Evolutionary conservation across 2,329 filamentous ascomycete genomes (phyloP).

Genomic region (Iodosphaeria phyllophila): DNA sequence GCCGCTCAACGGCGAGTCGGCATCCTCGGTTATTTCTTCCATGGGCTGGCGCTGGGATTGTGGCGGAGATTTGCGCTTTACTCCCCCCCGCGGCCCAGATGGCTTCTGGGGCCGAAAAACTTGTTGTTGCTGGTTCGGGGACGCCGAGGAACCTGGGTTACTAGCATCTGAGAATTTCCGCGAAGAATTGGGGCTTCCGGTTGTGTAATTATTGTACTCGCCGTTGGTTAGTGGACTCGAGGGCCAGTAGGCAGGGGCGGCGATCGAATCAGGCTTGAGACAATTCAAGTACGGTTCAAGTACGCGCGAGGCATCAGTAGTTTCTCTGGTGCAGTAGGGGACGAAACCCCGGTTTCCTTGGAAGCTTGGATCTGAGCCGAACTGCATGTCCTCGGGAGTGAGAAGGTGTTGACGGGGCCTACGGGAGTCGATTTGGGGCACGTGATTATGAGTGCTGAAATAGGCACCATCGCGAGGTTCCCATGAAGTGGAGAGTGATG

Average conservation of each 20-base stretch:
- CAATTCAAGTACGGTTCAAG: slow-evolving; percentile 36
- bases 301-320: slow-evolving; percentile 35
- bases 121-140: too few relatives aligned
- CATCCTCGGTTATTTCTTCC: slow-evolving; percentile 23
- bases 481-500: slow-evolving; percentile 13
- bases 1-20: slow-evolving; percentile 10
- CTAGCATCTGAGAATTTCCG: slow-evolving; percentile 18
- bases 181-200: slow-evolving; percentile 8
- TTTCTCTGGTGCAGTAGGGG: slow-evolving; percentile 35
- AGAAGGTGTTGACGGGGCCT: too few relatives aligned
- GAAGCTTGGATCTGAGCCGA: slow-evolving; percentile 53
- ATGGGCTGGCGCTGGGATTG: slow-evolving; percentile 35
- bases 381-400: slow-evolving; percentile 35
- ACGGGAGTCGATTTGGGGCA: slow-evolving; percentile 19
- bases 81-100: too few relatives aligned
- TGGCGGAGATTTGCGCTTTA: too few relatives aligned
- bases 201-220: slow-evolving; percentile 8
- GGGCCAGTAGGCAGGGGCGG: slow-evolving; percentile 37
- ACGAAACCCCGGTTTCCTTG: slow-evolving; percentile 36
- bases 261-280: slow-evolving; percentile 36
- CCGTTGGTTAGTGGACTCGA: slow-evolving; percentile 29
- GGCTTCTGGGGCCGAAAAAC: too few relatives aligned
- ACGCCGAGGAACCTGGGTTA: too few relatives aligned
- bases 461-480: slow-evolving; percentile 19
- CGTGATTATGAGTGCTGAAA: slow-evolving; percentile 7